These are phyloP conservation scores for Liquidambar formosana DNA, from an alignment of 164 flowering plant genomes.

Conservation along the genomic window DNA sequence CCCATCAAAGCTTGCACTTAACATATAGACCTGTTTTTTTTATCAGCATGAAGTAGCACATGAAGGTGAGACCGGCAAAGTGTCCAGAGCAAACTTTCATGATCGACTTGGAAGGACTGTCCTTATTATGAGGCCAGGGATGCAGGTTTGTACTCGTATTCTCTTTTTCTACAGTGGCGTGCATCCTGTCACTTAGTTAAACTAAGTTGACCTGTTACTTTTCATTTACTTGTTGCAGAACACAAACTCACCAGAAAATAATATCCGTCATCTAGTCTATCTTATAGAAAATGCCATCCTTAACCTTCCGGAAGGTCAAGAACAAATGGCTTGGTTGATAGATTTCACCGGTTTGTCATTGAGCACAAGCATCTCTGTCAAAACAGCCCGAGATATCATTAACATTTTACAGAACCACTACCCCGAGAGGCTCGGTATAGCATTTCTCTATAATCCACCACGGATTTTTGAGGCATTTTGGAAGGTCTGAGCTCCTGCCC, in stretches of 20 bases:
- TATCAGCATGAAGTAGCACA: slow-evolving; percentile 53
- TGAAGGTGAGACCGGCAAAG: slow-evolving; percentile 77
- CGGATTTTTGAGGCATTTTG: slow-evolving; percentile 73
- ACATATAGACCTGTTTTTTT: background rate
- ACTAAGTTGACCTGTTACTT: background rate
- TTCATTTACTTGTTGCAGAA: slow-evolving; percentile 43
- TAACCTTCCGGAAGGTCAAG: slow-evolving; percentile 68
- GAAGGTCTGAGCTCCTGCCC: slow-evolving; percentile 44
- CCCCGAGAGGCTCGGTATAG: slow-evolving; percentile 78
- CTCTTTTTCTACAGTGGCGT: background rate
- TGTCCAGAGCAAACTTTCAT: slow-evolving; percentile 56
- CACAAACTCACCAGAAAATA: slow-evolving; percentile 50
- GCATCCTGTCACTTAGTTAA: background rate
- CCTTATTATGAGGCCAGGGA: slow-evolving; percentile 85
- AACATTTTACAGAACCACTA: slow-evolving; percentile 76
- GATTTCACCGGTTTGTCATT: slow-evolving; percentile 70
- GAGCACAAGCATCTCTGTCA: slow-evolving; percentile 48
- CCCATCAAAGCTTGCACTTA: slow-evolving; percentile 1
- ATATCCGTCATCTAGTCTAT: slow-evolving; percentile 70
- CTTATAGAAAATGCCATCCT: slow-evolving; percentile 73
- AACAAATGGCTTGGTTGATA: slow-evolving; percentile 84
- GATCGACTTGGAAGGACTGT: slow-evolving; percentile 62
- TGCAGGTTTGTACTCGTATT: slow-evolving; percentile 39
- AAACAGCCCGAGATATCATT: slow-evolving; percentile 59
- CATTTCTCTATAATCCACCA: slow-evolving; percentile 77